Percentiles rank a stretch among this genome's conserved stretches.
These are phyloP conservation scores for Fusarium xyrophilum DNA, from an alignment of 2,329 filamentous ascomycete genomes.

Conservation along the genomic window DNA sequence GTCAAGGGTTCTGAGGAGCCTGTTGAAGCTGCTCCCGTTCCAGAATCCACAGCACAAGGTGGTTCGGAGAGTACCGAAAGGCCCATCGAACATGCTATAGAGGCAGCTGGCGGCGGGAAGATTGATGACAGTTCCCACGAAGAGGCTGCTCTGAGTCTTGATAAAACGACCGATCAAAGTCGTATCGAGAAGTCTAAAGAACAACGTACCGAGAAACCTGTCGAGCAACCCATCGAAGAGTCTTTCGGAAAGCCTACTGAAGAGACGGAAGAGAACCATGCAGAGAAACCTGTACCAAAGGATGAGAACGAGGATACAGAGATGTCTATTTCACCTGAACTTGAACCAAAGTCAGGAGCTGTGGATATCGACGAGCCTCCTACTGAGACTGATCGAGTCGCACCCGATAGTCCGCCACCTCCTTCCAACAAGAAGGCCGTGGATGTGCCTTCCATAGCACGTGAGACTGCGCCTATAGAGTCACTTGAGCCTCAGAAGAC, in stretches of 20 bases:
- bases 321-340: constrained; percentile 20
- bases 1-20: constrained; percentile 9
- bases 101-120: background rate
- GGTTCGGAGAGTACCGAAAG: background rate
- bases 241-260: background rate
- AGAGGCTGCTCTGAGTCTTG: background rate
- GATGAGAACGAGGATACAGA: background rate
- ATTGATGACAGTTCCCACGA: background rate
- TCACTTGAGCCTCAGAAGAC: constrained; percentile 3
- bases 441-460: background rate
- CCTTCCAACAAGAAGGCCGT: constrained; percentile 1
- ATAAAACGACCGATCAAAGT: background rate
- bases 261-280: background rate
- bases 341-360: constrained; percentile 51
- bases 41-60: background rate
- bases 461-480: background rate
- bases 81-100: background rate
- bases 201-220: background rate
- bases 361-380: constrained; percentile 49
- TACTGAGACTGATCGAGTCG: constrained; percentile 1
- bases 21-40: background rate
- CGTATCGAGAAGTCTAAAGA: background rate
- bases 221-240: background rate
- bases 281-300: background rate
- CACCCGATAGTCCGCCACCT: constrained; percentile 10